Evolutionary conservation across 2,329 filamentous ascomycete genomes (phyloP).

Genomic region (Elsinoe batatas): DNA sequence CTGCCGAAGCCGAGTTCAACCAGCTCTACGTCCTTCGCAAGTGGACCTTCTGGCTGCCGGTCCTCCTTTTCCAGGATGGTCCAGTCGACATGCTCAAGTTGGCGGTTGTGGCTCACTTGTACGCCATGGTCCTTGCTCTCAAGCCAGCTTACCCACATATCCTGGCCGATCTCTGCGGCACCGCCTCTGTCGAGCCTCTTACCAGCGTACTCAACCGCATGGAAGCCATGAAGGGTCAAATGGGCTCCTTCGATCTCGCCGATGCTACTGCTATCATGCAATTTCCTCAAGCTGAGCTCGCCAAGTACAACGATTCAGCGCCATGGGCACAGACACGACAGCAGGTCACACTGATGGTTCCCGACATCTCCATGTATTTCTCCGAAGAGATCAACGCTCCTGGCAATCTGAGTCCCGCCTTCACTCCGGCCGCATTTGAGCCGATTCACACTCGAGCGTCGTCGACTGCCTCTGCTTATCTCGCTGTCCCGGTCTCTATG

Average conservation of each 20-base stretch:
- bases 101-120: slow-evolving; percentile 81
- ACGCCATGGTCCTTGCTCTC: slow-evolving; percentile 75
- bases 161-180: slow-evolving; percentile 65
- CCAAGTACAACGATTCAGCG: slow-evolving; percentile 32
- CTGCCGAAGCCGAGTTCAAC: slow-evolving; percentile 75
- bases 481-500: slow-evolving; percentile 33
- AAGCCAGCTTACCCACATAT: slow-evolving; percentile 89
- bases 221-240: slow-evolving; percentile 49
- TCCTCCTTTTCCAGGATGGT: slow-evolving; percentile 71
- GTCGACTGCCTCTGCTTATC: slow-evolving; percentile 29
- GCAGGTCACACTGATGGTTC: slow-evolving; percentile 23
- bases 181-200: slow-evolving; percentile 65
- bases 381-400: slow-evolving; percentile 29
- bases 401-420: slow-evolving; percentile 40
- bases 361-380: slow-evolving; percentile 32
- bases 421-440: slow-evolving; percentile 37
- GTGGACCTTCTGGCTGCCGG: slow-evolving; percentile 94
- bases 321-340: slow-evolving; percentile 29
- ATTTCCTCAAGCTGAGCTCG: slow-evolving; percentile 35
- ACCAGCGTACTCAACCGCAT: slow-evolving; percentile 77
- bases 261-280: slow-evolving; percentile 38
- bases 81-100: slow-evolving; percentile 47
- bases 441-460: slow-evolving; percentile 24
- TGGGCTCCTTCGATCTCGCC: slow-evolving; percentile 32
- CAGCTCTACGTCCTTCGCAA: slow-evolving; percentile 78